Conservation (phyloP, 2,329 filamentous ascomycete species). For the Hymenoscyphus albidus region DNA sequence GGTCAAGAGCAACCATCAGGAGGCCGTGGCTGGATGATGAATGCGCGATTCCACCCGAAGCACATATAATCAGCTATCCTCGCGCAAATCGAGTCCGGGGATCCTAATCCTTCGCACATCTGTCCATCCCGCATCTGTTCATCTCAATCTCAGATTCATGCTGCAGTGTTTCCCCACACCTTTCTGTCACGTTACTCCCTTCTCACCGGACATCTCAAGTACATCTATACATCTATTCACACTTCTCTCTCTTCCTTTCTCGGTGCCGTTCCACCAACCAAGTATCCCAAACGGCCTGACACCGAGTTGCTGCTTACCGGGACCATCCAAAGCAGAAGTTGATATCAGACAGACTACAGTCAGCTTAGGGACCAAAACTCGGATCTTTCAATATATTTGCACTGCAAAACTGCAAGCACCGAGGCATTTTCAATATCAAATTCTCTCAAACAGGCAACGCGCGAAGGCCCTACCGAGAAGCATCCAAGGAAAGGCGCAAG, state of each 20-base stretch:
- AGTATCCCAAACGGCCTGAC: background rate
- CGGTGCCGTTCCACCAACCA: background rate
- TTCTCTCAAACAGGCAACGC: conserved; percentile 8
- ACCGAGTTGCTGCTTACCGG: background rate
- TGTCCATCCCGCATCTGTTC: conserved; percentile 14
- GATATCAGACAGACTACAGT: conserved; percentile 6
- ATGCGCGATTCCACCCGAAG: conserved; percentile 16
- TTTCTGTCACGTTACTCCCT: conserved; percentile 21
- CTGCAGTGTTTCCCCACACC: conserved; percentile 22
- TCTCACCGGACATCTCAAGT: background rate
- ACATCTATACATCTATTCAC: background rate
- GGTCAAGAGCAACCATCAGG: conserved; percentile 30
- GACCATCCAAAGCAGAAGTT: background rate
- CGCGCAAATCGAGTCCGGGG: conserved; percentile 18
- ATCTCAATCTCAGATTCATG: conserved; percentile 16
- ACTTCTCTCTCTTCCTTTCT: background rate
- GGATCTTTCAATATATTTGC: conserved; percentile 6
- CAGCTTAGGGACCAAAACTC: conserved; percentile 8
- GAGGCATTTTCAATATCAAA: conserved; percentile 10
- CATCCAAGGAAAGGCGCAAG: background rate
- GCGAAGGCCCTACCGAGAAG: conserved; percentile 4
- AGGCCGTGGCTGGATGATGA: conserved; percentile 21
- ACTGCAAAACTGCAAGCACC: conserved; percentile 5
- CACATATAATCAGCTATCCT: conserved; percentile 23
- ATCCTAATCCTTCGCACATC: conserved; percentile 17